Percentiles rank a stretch among this genome's conserved stretches.
Evolutionary conservation across 2,329 filamentous ascomycete genomes (phyloP).

Genomic region (Diaporthe capsici): DNA sequence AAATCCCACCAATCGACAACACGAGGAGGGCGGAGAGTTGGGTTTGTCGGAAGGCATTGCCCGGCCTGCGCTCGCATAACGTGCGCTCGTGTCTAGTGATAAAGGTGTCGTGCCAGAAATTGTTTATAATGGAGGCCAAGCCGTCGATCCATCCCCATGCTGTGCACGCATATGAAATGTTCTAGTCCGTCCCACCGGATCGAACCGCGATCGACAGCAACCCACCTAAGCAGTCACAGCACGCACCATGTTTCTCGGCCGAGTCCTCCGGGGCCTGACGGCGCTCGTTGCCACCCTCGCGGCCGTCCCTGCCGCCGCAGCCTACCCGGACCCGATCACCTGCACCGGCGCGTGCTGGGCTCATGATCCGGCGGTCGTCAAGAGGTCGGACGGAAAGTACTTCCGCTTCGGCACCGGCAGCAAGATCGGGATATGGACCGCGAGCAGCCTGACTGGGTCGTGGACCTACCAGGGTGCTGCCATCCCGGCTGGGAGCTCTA

Average conservation of each 20-base stretch:
- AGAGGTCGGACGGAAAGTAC: constrained; percentile 55
- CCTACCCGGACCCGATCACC: constrained; percentile 51
- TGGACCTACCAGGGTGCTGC: constrained; percentile 60
- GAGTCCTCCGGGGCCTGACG: constrained; percentile 8
- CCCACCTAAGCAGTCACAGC: neutral
- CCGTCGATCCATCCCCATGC: constrained; percentile 9
- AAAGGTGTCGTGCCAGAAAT: neutral
- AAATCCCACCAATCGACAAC: constrained; percentile 30
- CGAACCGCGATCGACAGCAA: constrained; percentile 5
- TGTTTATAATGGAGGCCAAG: constrained; percentile 10
- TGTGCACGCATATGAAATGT: neutral
- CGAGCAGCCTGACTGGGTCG: constrained; percentile 51
- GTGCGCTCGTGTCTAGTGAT: too few species aligned
- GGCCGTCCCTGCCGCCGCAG: constrained; percentile 40
- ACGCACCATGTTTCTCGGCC: constrained; percentile 27
- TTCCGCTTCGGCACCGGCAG: constrained; percentile 56
- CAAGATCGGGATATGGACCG: constrained; percentile 53
- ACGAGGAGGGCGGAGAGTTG: neutral
- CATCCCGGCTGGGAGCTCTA: constrained; percentile 55
- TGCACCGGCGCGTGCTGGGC: constrained; percentile 55
- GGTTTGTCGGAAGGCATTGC: neutral
- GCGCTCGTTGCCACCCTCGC: constrained; percentile 35
- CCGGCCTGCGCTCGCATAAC: neutral
- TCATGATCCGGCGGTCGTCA: constrained; percentile 55
- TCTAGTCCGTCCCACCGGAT: neutral